These are phyloP conservation scores for Zea luxurians DNA, from an alignment of 176 grass and related monocot genomes.

Conservation along the genomic window DNA sequence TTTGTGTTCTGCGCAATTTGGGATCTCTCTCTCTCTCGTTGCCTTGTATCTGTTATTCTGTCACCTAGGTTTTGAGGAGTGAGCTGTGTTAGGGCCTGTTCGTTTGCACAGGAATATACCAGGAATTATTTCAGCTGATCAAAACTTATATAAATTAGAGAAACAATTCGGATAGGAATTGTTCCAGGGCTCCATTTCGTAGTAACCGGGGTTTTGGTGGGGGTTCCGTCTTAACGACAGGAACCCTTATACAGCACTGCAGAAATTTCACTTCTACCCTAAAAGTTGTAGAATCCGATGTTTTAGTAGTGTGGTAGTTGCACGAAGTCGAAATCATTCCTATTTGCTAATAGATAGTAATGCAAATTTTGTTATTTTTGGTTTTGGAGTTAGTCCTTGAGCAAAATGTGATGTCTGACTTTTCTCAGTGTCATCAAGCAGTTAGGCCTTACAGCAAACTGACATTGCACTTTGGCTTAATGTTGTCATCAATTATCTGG, in stretches of 20 bases:
- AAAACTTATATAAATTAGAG: too few species aligned
- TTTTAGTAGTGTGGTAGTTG: not conserved
- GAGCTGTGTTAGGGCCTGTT: not conserved
- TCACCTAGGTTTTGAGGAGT: not conserved
- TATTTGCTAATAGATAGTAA: not conserved
- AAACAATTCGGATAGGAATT: too few species aligned
- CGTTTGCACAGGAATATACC: too few species aligned
- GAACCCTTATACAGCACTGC: not conserved
- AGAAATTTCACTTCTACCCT: not conserved
- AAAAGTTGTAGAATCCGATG: not conserved
- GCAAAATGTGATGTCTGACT: not conserved
- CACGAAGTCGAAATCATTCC: not conserved
- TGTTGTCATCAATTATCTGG: conserved; percentile 18
- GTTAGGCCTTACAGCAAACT: not conserved
- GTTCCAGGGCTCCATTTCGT: too few species aligned
- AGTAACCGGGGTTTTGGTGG: conserved; percentile 6
- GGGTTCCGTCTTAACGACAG: not conserved
- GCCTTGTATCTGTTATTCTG: not conserved
- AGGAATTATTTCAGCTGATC: too few species aligned
- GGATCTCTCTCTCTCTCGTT: too few species aligned
- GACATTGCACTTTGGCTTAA: not conserved
- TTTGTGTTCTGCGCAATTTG: too few species aligned
- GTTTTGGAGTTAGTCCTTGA: not conserved
- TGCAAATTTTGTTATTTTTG: too few species aligned
- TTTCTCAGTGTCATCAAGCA: not conserved